Conservation (phyloP, 2,329 filamentous ascomycete genomes). For the Aureobasidium vineae region DNA sequence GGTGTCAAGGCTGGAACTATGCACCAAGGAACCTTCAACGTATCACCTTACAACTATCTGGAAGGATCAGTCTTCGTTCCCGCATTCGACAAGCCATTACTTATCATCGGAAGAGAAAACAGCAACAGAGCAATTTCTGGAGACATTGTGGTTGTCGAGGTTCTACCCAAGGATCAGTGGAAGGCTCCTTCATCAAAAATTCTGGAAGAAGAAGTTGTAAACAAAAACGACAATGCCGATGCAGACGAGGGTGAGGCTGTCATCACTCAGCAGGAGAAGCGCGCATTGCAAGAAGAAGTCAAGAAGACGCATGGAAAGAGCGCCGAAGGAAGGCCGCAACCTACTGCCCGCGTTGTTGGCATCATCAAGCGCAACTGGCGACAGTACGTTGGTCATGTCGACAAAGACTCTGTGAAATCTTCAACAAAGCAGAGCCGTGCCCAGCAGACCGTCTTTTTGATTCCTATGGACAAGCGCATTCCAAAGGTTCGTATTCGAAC, state of each 20-base stretch:
- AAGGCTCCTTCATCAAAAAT: conserved; percentile 94
- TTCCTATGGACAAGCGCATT: conserved; percentile 97
- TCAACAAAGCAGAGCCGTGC: conserved; percentile 72
- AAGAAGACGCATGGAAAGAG: conserved; percentile 76
- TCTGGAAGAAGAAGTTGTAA: conserved; percentile 88
- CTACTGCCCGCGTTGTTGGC: conserved; percentile 88
- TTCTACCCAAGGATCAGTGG: conserved; percentile 94
- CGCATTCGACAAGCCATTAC: conserved; percentile 81
- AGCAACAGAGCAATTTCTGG: conserved; percentile 93
- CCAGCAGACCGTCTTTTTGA: conserved; percentile 89
- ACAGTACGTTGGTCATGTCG: conserved; percentile 95
- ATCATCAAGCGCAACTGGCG: conserved; percentile 96
- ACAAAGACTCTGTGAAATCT: conserved; percentile 76
- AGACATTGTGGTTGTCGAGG: conserved; percentile 88
- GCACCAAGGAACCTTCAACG: conserved; percentile 93
- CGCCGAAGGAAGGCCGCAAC: conserved; percentile 75
- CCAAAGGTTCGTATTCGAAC: conserved; percentile 94
- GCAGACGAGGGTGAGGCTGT: conserved; percentile 68
- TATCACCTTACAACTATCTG: conserved; percentile 96
- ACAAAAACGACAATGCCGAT: conserved; percentile 91
- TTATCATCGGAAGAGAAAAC: conserved; percentile 89
- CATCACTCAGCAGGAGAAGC: conserved; percentile 84
- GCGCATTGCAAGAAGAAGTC: conserved; percentile 86
- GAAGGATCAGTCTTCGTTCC: conserved; percentile 90
- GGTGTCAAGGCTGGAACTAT: conserved; percentile 83